Conservation (phyloP, 1,139 yeast genomes). For the Geotrichum bryndzae region DNA sequence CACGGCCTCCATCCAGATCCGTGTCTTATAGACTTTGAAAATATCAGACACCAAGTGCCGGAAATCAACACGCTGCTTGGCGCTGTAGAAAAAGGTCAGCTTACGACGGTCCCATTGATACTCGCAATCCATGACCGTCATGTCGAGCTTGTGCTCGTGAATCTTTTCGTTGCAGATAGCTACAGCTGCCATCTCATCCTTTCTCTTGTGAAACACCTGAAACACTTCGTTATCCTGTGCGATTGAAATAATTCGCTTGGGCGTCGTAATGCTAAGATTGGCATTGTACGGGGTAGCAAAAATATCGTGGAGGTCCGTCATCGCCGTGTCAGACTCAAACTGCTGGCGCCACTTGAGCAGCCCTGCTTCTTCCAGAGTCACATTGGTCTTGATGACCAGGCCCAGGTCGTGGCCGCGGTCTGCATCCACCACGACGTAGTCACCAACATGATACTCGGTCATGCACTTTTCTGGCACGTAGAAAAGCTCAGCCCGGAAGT, state of each 20-base stretch:
- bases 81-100: slow-evolving; percentile 83
- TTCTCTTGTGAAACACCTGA: slow-evolving; percentile 53
- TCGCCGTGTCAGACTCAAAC: slow-evolving; percentile 40
- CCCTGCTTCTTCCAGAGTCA: slow-evolving; percentile 71
- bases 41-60: slow-evolving; percentile 86
- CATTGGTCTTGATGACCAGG: slow-evolving; percentile 58
- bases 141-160: slow-evolving; percentile 42
- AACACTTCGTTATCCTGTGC: slow-evolving; percentile 60
- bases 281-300: background rate
- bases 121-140: slow-evolving; percentile 66
- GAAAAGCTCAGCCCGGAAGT: slow-evolving; percentile 79
- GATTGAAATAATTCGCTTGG: slow-evolving; percentile 70
- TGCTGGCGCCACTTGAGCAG: slow-evolving; percentile 67
- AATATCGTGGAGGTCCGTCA: background rate
- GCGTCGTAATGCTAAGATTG: slow-evolving; percentile 28
- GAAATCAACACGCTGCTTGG: slow-evolving; percentile 80
- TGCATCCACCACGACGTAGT: slow-evolving; percentile 90
- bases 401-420: slow-evolving; percentile 94
- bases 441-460: slow-evolving; percentile 57
- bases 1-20: slow-evolving; percentile 96
- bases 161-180: slow-evolving; percentile 55
- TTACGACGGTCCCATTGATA: slow-evolving; percentile 94
- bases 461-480: slow-evolving; percentile 50
- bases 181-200: slow-evolving; percentile 71
- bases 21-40: slow-evolving; percentile 87